phyloP scores from a whole-genome alignment of 768 basidiomycete species.

The Mycena floridula region DNA sequence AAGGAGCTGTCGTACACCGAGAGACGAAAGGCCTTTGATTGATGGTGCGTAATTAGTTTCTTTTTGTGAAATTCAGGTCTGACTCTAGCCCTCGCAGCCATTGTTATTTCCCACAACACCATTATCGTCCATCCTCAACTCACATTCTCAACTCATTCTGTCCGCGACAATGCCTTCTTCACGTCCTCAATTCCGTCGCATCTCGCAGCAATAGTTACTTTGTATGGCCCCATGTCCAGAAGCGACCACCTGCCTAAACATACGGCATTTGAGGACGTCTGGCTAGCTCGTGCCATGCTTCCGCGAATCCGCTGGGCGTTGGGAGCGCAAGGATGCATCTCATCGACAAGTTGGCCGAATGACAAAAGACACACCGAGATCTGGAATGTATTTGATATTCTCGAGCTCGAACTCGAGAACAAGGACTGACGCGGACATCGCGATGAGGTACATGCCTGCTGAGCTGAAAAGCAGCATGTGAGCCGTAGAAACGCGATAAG shows the following conservation, averaged over 20 bases:
- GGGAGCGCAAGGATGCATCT: conserved; percentile 86
- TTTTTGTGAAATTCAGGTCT: neutral
- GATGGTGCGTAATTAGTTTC: conserved; percentile 52
- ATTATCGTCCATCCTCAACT: conserved; percentile 81
- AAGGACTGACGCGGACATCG: too few species aligned
- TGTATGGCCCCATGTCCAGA: conserved; percentile 80
- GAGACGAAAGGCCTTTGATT: conserved; percentile 66
- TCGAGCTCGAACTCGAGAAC: too few species aligned
- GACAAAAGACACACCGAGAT: too few species aligned
- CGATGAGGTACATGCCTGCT: too few species aligned
- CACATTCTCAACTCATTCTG: too few species aligned
- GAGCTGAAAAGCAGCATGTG: too few species aligned
- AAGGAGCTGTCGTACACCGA: conserved; percentile 63
- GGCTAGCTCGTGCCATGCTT: conserved; percentile 83
- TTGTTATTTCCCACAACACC: conserved; percentile 82
- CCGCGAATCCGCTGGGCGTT: conserved; percentile 88
- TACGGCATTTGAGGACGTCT: conserved; percentile 74
- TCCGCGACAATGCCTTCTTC: conserved; percentile 84
- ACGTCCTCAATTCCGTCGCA: conserved; percentile 85
- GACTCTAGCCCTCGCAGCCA: too few species aligned
- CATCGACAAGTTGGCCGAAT: conserved; percentile 75
- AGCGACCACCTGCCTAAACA: conserved; percentile 59
- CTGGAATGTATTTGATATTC: too few species aligned
- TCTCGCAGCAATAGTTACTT: conserved; percentile 87
- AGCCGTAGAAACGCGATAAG: too few species aligned